These are phyloP conservation scores for Leccinum pachyderme DNA, from an alignment of 1,284 basidiomycete species.

Conservation along the genomic window DNA sequence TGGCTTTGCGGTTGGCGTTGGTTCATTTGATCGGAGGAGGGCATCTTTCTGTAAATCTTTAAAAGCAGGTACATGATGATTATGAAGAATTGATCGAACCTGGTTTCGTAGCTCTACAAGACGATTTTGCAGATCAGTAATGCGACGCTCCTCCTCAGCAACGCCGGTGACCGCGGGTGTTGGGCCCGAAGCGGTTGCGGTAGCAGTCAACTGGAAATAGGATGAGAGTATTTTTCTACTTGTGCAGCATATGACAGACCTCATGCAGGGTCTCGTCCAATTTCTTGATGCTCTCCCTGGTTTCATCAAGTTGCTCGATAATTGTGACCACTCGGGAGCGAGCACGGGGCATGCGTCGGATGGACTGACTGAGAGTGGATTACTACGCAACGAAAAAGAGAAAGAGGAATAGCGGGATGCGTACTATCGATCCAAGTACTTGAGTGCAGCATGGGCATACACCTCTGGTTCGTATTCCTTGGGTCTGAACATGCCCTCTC, in stretches of 20 bases:
- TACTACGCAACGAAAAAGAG: background rate
- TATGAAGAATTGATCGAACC: constrained; percentile 30
- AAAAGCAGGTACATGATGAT: constrained; percentile 1
- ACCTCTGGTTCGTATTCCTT: constrained; percentile 65
- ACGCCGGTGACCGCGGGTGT: constrained; percentile 43
- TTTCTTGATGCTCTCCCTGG: constrained; percentile 50
- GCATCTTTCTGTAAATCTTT: constrained; percentile 42
- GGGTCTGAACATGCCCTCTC: constrained; percentile 39
- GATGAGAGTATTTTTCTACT: background rate
- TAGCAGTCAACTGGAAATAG: constrained; percentile 20
- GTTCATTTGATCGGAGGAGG: constrained; percentile 34
- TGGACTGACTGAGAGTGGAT: constrained; percentile 45
- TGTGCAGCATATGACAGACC: constrained; percentile 38
- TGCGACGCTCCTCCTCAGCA: constrained; percentile 55
- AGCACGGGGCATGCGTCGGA: constrained; percentile 71
- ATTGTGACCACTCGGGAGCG: constrained; percentile 54
- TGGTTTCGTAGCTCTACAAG: constrained; percentile 53
- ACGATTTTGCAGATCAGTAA: constrained; percentile 52
- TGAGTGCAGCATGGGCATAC: constrained; percentile 69
- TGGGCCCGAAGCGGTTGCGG: constrained; percentile 37
- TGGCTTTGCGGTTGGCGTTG: constrained; percentile 12
- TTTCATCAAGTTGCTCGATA: constrained; percentile 49
- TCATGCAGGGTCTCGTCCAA: constrained; percentile 51
- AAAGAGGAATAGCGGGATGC: constrained; percentile 25
- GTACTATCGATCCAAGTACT: constrained; percentile 72